Evolutionary conservation across 257 asterid species (phyloP).

Genomic region (Solanum okadae): DNA sequence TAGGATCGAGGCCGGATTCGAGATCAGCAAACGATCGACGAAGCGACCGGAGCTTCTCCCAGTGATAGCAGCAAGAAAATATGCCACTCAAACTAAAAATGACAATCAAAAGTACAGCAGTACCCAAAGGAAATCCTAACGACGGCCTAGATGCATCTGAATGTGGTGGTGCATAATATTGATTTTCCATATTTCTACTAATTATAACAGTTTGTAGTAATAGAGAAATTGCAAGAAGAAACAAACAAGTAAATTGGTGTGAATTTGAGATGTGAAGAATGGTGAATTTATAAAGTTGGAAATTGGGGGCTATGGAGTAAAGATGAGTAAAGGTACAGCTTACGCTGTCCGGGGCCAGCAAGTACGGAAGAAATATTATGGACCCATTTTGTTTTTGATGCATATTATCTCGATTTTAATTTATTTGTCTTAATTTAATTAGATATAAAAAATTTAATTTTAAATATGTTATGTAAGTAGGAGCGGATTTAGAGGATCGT

Average conservation of each 20-base stretch:
- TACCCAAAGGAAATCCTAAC: conserved; percentile 83
- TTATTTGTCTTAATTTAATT: no score
- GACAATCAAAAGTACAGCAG: conserved; percentile 69
- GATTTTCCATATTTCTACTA: conserved; percentile 39
- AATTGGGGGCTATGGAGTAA: background rate
- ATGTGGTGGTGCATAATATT: conserved; percentile 33
- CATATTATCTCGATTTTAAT: no score
- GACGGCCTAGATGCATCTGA: conserved; percentile 61
- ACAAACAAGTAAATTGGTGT: background rate
- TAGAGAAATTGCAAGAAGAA: background rate
- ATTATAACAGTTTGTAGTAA: background rate
- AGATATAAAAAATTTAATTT: no score
- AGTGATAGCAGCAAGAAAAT: conserved; percentile 89
- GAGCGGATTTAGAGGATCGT: background rate
- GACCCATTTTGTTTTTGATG: background rate
- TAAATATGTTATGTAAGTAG: background rate
- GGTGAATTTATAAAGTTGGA: conserved; percentile 30
- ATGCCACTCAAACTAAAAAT: conserved; percentile 83
- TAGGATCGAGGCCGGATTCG: conserved; percentile 27
- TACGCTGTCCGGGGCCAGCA: conserved; percentile 9
- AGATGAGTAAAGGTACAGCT: conserved; percentile 26
- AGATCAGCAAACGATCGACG: conserved; percentile 29
- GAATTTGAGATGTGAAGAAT: background rate
- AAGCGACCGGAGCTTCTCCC: conserved; percentile 82
- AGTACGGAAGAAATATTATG: conserved; percentile 39